These are phyloP conservation scores for Melastoma candidum DNA, from an alignment of 441 rosid genomes.

Conservation along the genomic window DNA sequence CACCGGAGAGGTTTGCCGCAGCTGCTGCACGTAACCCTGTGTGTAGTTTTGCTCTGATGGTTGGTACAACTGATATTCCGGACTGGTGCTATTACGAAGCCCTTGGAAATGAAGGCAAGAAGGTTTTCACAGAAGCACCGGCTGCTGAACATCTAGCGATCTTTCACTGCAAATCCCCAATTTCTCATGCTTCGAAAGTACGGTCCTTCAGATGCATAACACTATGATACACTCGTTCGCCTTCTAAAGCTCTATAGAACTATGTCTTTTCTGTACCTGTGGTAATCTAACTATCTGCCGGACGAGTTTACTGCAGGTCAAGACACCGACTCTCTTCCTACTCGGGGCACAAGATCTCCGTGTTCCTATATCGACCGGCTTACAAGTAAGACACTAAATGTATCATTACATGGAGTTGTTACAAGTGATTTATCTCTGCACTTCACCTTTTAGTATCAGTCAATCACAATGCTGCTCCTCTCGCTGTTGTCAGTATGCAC, in stretches of 20 bases:
- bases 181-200: constrained; percentile 80
- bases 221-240: too few species aligned
- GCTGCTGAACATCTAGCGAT: constrained; percentile 48
- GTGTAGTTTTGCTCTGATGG: constrained; percentile 73
- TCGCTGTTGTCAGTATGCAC: constrained; percentile 42
- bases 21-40: constrained; percentile 83
- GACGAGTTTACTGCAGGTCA: constrained; percentile 42
- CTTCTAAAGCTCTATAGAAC: too few species aligned
- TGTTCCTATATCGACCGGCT: constrained; percentile 70
- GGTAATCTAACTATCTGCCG: too few species aligned
- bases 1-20: constrained; percentile 79
- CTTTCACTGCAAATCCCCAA: constrained; percentile 69
- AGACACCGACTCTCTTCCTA: constrained; percentile 79
- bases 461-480: background rate
- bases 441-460: too few species aligned
- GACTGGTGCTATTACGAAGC: constrained; percentile 79
- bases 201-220: background rate
- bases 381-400: constrained; percentile 46
- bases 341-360: constrained; percentile 88
- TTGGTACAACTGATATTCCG: constrained; percentile 79
- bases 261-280: too few species aligned
- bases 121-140: constrained; percentile 61
- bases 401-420: too few species aligned
- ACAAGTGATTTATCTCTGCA: too few species aligned
- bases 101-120: constrained; percentile 49